Evolutionary conservation across 2,329 filamentous ascomycete genomes (phyloP), one percentile per base, ranked within the genome.

Genomic region (Aspergillus eucalypticola): DNA sequence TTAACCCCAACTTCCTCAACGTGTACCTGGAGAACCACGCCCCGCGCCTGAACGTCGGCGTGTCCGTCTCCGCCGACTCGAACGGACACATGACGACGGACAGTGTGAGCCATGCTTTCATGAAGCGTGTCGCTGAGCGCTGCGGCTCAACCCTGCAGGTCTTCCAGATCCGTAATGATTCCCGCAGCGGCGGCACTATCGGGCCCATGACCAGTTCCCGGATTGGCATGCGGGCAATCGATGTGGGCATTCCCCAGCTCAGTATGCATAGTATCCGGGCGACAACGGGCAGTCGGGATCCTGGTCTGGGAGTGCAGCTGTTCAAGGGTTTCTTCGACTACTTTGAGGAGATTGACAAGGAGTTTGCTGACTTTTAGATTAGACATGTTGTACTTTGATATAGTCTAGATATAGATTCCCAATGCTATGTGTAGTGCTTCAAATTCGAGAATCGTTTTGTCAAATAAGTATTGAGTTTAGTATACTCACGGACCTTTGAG

Each of bases 21-120:
- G 86, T 85, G 27, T 98, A 98, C 78, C 87, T 97, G 17, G 85
- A 90, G 59, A 89, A 91, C 69, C 95, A 99, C 78, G 83, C 91
- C 2, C 94, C 95, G 1, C 86, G 90, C 60, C 85, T 99, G 56
- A 99, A 99, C 74, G 86, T 95, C 32, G 95, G 95, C 38, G 84
- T 97, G 32, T 86, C 88, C 15, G 83, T 99, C 41, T 88, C 87
- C 49, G 87, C 88, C 21, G 94, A 98, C 76, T 87, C 88, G 54
- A 97, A 97, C 71, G 95, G 92, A 4, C 92, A 98, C 79, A 96
- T 97, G 91, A 96, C 94, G 3, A 97, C 94, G 3, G 93, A 98
- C 73, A 87, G 89, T 58, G 87, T 96, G 17, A 95, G 90, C 10
- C 90, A 91, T 3, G 88, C 92, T 4, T 85, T 98, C 61, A 80